Conservation (phyloP, 768 basidiomycete genomes). For the Hericium alpestre region DNA sequence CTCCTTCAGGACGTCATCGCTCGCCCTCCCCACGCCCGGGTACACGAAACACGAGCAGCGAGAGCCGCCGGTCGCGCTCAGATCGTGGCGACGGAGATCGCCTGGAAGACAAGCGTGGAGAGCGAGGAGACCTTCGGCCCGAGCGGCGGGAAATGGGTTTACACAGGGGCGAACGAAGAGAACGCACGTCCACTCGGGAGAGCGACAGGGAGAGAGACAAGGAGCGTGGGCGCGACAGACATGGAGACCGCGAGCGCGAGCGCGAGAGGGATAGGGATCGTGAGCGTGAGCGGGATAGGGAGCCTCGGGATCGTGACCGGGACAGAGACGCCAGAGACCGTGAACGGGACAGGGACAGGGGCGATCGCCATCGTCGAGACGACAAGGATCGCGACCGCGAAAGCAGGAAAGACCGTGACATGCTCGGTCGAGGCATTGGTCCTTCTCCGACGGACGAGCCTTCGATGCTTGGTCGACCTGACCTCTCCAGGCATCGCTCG, state of each 20-base stretch:
- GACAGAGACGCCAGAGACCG: conserved; percentile 15
- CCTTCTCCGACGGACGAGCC: conserved; percentile 40
- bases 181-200: conserved; percentile 27
- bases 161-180: conserved; percentile 37
- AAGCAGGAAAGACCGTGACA: conserved; percentile 50
- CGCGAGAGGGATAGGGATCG: conserved; percentile 18
- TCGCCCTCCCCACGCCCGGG: conserved; percentile 60
- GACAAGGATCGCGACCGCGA: conserved; percentile 53
- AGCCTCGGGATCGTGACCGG: conserved; percentile 14
- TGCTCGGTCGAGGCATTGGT: conserved; percentile 23
- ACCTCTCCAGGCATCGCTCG: conserved; percentile 43
- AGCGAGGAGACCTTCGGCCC: conserved; percentile 21
- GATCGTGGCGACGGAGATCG: conserved; percentile 40
- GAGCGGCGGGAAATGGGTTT: conserved; percentile 8
- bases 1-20: conserved; percentile 45
- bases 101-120: conserved; percentile 41
- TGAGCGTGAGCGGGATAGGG: conserved; percentile 18
- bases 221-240: conserved; percentile 17
- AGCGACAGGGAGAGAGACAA: conserved; percentile 33
- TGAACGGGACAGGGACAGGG: conserved; percentile 16
- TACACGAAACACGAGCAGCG: conserved; percentile 58
- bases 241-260: conserved; percentile 14
- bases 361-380: conserved; percentile 24
- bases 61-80: conserved; percentile 55
- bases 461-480: conserved; percentile 47